Evolutionary conservation across 208 protist species (phyloP).

Genomic region (Leishmania amazonensis): DNA sequence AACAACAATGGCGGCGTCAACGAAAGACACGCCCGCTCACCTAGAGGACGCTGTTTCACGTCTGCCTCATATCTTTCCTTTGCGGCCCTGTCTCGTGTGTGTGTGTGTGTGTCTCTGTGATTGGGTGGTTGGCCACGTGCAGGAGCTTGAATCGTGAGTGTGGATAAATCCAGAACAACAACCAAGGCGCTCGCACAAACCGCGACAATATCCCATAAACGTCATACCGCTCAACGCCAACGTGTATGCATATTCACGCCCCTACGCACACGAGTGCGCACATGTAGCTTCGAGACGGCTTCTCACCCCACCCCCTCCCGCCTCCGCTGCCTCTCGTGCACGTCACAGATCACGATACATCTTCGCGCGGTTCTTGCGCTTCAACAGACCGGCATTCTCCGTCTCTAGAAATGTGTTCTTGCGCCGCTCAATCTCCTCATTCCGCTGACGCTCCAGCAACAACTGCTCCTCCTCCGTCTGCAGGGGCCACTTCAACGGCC

Average conservation of each 20-base stretch:
- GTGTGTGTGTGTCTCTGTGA: not conserved
- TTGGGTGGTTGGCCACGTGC: not conserved
- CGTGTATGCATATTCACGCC: not conserved
- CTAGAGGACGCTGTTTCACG: not conserved
- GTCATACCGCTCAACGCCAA: not conserved
- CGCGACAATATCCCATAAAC: not conserved
- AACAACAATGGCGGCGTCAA: too few species aligned
- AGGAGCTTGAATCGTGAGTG: not conserved
- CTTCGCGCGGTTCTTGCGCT: conserved; percentile 75
- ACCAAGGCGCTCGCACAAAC: not conserved
- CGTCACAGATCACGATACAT: conserved; percentile 61
- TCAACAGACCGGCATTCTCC: conserved; percentile 72
- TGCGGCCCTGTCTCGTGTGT: not conserved
- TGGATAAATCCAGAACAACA: not conserved
- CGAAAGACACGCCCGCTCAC: not conserved
- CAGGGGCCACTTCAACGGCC: conserved; percentile 79
- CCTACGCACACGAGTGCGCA: not conserved
- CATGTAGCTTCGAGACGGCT: too few species aligned
- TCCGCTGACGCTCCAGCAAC: conserved; percentile 71
- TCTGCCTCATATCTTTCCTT: not conserved
- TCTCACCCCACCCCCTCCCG: not conserved
- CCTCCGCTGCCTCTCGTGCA: not conserved
- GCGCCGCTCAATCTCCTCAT: conserved; percentile 79
- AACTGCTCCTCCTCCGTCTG: conserved; percentile 83
- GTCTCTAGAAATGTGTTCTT: conserved; percentile 69